Evolutionary conservation across 1,284 basidiomycete species (phyloP).

Genomic region (Cryptococcus wingfieldii): DNA sequence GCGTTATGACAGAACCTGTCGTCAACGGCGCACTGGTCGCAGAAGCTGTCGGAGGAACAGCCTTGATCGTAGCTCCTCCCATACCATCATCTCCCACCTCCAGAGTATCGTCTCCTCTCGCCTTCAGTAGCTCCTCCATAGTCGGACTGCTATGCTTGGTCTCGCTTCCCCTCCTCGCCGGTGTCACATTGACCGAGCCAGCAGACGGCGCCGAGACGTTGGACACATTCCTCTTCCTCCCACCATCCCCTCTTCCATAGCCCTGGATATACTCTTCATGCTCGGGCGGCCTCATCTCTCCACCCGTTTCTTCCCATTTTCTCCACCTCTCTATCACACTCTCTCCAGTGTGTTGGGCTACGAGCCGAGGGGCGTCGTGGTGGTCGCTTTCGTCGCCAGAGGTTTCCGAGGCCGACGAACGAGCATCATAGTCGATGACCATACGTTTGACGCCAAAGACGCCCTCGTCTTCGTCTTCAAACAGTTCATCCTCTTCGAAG

Average conservation of each 20-base stretch:
- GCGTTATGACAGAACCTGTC: slow-evolving; percentile 6
- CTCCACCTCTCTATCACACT: slow-evolving; percentile 24
- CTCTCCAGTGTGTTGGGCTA: slow-evolving; percentile 36
- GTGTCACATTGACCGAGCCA: not conserved
- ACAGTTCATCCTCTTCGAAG: slow-evolving; percentile 23
- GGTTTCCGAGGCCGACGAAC: slow-evolving; percentile 26
- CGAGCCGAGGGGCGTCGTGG: slow-evolving; percentile 3
- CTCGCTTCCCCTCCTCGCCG: not conserved
- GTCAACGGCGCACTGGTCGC: not conserved
- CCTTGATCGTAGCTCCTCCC: slow-evolving; percentile 23
- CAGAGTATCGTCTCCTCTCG: slow-evolving; percentile 1
- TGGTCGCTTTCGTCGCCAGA: slow-evolving; percentile 14
- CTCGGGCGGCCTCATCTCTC: not conserved
- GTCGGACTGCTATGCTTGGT: slow-evolving; percentile 13
- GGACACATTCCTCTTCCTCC: slow-evolving; percentile 9
- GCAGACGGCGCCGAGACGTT: slow-evolving; percentile 11
- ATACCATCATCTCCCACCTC: slow-evolving; percentile 11
- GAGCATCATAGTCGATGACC: slow-evolving; percentile 35
- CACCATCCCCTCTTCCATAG: not conserved
- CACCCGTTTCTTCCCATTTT: slow-evolving; percentile 19
- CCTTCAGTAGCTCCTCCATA: slow-evolving; percentile 2
- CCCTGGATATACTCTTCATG: slow-evolving; percentile 1
- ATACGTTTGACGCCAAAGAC: slow-evolving; percentile 37
- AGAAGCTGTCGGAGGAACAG: slow-evolving; percentile 4
- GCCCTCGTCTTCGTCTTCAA: slow-evolving; percentile 13